Conservation (phyloP, 169 alveolate genomes). For the Eimeria tenella region DNA sequence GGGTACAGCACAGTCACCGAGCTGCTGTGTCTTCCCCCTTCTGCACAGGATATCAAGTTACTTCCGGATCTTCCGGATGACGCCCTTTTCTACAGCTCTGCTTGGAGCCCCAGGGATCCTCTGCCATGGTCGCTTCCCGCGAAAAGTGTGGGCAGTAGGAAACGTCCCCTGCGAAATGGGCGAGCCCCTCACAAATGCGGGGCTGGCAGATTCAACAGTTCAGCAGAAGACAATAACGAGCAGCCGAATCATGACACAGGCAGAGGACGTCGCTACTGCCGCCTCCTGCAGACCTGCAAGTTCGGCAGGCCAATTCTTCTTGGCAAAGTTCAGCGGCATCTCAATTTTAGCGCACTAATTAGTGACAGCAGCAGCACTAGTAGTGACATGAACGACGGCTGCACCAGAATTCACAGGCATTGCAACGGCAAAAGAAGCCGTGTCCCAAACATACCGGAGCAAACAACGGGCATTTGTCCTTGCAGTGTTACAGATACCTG, state of each 20-base stretch:
- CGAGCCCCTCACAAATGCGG: neutral
- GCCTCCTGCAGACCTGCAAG: neutral
- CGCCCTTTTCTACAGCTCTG: slow-evolving; percentile 6
- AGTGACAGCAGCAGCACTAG: slow-evolving; percentile 23
- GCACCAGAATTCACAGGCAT: neutral
- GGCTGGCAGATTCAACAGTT: no score
- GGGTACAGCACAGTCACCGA: slow-evolving; percentile 30
- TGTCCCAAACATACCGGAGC: neutral
- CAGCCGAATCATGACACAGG: neutral
- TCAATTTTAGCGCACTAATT: neutral
- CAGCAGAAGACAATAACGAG: neutral
- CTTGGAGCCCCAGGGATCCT: neutral
- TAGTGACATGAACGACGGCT: neutral
- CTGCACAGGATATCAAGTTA: slow-evolving; percentile 49
- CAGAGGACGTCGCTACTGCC: neutral
- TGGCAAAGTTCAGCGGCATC: slow-evolving; percentile 26
- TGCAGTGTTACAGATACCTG: neutral
- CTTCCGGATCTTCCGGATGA: slow-evolving; percentile 75
- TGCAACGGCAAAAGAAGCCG: slow-evolving; percentile 8
- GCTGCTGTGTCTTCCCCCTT: slow-evolving; percentile 25
- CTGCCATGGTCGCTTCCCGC: neutral
- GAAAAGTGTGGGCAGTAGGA: slow-evolving; percentile 12
- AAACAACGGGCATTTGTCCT: neutral
- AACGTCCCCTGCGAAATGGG: neutral
- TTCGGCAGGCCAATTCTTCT: neutral